A percentile compares a stretch with the other conserved stretches of the same genome.
Evolutionary conservation across 192 early-diverging fungal genomes (phyloP).

Genomic region (Backusella sp.): DNA sequence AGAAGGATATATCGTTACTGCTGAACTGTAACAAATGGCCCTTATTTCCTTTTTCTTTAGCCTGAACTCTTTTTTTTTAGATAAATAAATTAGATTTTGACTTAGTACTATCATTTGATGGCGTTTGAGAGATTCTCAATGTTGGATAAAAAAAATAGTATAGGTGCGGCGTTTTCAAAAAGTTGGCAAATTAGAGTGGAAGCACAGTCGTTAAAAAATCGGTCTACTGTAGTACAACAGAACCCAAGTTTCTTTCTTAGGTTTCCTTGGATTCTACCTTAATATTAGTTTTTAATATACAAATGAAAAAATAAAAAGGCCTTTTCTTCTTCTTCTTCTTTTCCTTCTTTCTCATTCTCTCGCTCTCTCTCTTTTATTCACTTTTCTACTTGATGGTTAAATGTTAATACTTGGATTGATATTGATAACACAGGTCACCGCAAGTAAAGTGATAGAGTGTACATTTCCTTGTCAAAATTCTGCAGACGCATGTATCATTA

Average conservation of each 20-base stretch:
- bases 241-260: constrained; percentile 8
- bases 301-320: not conserved
- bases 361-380: not conserved
- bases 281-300: not conserved
- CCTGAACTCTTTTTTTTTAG: no score
- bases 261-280: constrained; percentile 4
- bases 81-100: no score
- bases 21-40: no score
- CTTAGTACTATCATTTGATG: no score
- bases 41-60: no score
- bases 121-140: no score
- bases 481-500: not conserved
- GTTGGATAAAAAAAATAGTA: not conserved
- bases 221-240: constrained; percentile 7
- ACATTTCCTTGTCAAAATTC: constrained; percentile 7
- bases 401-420: not conserved
- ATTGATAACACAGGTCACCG: not conserved
- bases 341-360: not conserved
- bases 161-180: not conserved
- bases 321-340: not conserved
- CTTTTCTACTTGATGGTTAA: not conserved
- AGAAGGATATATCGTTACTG: no score
- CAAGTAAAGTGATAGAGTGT: constrained; percentile 4
- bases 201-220: not conserved
- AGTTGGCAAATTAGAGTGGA: not conserved